phyloP scores from a whole-genome alignment of 768 basidiomycete genomes.

The Rhodotorula toruloides region DNA sequence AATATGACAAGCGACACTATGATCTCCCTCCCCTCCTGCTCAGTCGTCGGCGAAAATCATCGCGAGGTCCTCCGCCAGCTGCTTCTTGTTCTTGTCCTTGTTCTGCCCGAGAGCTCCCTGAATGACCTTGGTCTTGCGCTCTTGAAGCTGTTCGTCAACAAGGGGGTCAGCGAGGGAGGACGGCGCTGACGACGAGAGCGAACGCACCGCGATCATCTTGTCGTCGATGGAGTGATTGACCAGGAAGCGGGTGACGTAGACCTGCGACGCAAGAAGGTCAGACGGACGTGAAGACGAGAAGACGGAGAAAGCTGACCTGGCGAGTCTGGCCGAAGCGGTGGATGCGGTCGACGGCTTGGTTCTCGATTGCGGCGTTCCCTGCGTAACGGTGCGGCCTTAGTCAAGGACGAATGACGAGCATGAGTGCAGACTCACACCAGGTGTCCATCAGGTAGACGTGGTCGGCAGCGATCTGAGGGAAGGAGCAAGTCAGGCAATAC shows the following conservation, averaged over 20 bases:
- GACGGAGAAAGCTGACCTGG: slow-evolving; percentile 13
- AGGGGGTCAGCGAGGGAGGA: background rate
- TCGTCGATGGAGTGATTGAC: slow-evolving; percentile 41
- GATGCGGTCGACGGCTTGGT: slow-evolving; percentile 40
- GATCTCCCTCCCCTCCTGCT: background rate
- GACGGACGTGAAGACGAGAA: background rate
- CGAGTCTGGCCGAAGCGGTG: slow-evolving; percentile 43
- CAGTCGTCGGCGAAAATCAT: slow-evolving; percentile 62
- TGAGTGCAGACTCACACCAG: slow-evolving; percentile 37
- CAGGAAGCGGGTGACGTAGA: slow-evolving; percentile 36
- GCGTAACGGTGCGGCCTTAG: background rate
- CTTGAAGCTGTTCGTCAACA: slow-evolving; percentile 53
- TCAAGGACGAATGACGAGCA: background rate
- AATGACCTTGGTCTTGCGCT: slow-evolving; percentile 77
- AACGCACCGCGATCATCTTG: slow-evolving; percentile 33
- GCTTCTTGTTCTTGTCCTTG: slow-evolving; percentile 51
- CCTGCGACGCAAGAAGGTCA: background rate
- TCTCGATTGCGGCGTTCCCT: slow-evolving; percentile 29
- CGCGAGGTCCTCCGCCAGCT: slow-evolving; percentile 74
- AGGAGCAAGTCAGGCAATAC: too few relatives aligned
- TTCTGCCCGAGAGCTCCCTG: slow-evolving; percentile 72
- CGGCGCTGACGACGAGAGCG: background rate
- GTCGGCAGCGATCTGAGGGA: slow-evolving; percentile 61
- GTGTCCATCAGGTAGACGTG: slow-evolving; percentile 63
- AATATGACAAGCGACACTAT: too few relatives aligned